Evolutionary conservation across 768 basidiomycete genomes (phyloP).

Genomic region (Coprinopsis cinerea): DNA sequence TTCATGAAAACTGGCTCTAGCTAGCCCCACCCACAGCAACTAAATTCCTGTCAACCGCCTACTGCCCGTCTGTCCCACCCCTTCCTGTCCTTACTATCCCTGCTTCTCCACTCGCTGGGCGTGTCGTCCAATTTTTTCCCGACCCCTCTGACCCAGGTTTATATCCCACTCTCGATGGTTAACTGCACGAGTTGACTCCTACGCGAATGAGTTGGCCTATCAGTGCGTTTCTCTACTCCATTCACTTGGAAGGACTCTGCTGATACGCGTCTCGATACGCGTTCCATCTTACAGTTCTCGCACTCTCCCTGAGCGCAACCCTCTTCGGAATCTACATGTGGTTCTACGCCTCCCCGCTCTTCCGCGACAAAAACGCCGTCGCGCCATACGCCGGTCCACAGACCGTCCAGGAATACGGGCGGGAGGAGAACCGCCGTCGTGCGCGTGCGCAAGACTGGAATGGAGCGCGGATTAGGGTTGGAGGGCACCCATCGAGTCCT

Average conservation of each 20-base stretch:
- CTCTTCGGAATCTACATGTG: slow-evolving; percentile 21
- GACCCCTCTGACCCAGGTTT: neutral
- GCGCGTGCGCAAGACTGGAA: neutral
- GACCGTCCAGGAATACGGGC: neutral
- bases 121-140: neutral
- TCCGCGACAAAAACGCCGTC: slow-evolving; percentile 8
- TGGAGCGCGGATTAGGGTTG: neutral
- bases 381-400: neutral
- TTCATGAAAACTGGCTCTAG: no score
- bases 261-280: neutral
- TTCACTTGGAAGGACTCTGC: neutral
- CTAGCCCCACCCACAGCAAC: no score
- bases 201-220: neutral
- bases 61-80: no score
- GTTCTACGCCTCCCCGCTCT: slow-evolving; percentile 20
- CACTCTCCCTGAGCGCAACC: slow-evolving; percentile 17
- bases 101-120: no score
- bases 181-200: neutral
- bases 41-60: no score
- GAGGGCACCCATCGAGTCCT: neutral
- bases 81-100: no score
- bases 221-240: neutral
- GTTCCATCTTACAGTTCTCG: slow-evolving; percentile 14
- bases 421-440: neutral
- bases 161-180: neutral